These are phyloP conservation scores for Penicillium salamii DNA, from an alignment of 495 filamentous ascomycete genomes.

Conservation along the genomic window DNA sequence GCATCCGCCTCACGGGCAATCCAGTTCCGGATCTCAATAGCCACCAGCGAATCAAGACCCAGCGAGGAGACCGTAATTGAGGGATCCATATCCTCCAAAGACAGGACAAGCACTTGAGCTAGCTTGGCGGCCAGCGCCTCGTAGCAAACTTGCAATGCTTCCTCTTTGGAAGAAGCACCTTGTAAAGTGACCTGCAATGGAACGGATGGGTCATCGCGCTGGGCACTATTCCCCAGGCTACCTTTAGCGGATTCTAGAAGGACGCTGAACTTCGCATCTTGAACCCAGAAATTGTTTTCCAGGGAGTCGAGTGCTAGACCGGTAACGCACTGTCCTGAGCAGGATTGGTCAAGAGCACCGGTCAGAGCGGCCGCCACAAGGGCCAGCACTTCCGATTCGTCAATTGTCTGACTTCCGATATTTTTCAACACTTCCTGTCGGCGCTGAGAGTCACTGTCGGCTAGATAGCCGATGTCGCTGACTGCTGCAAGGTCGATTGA, in stretches of 20 bases:
- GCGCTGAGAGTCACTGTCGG: slow-evolving; percentile 20
- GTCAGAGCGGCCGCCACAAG: slow-evolving; percentile 20
- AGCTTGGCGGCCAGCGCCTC: slow-evolving; percentile 27
- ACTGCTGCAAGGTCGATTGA: slow-evolving; percentile 29
- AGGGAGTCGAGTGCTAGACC: slow-evolving; percentile 17
- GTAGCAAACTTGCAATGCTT: slow-evolving; percentile 25
- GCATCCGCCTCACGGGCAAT: slow-evolving; percentile 34
- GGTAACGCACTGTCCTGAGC: slow-evolving; percentile 22
- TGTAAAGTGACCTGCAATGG: slow-evolving; percentile 16
- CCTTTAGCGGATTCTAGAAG: slow-evolving; percentile 18
- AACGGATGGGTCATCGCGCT: slow-evolving; percentile 9
- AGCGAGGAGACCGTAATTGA: slow-evolving; percentile 24
- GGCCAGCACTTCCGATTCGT: slow-evolving; percentile 23
- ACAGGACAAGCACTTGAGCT: slow-evolving; percentile 25
- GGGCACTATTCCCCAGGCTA: slow-evolving; percentile 1
- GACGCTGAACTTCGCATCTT: slow-evolving; percentile 22
- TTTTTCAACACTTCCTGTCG: slow-evolving; percentile 27
- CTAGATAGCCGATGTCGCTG: slow-evolving; percentile 25
- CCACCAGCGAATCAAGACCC: slow-evolving; percentile 39
- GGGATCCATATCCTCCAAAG: slow-evolving; percentile 31
- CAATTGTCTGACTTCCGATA: slow-evolving; percentile 25
- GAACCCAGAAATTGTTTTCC: slow-evolving; percentile 25
- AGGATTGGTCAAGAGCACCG: slow-evolving; percentile 16
- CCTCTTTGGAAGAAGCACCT: slow-evolving; percentile 17
- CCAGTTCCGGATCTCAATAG: slow-evolving; percentile 40